Evolutionary conservation across 345 rosid species (phyloP), one percentile per base, ranked within the genome.

Genomic region (Abelmoschus esculentus): DNA sequence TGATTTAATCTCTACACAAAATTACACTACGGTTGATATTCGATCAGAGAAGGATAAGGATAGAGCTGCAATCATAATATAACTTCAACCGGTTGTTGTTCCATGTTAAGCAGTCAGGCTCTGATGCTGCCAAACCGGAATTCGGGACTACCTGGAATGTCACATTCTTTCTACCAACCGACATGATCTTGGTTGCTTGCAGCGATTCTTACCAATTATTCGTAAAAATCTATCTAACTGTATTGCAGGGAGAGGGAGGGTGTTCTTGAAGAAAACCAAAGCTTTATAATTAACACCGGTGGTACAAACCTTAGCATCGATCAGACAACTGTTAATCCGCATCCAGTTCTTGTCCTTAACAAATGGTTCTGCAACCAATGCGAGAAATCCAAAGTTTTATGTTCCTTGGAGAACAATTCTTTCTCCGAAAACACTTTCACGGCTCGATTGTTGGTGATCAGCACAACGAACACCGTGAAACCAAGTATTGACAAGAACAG

Each of bases 11-110:
- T 82, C 79, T 7, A 66, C 86, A 5, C 79, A 72, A 77, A 82
- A 82, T 80, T 74, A 89, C 72, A 4, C 85, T 38, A 59, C 87
- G 92, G 81, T 93, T 0, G 98, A 93, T 71, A 84, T 90, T 67
- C 81, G 26, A 22, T 22, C 26, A 22, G 26, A 22, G 26, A 22
- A 22, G 26, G 26, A 22, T 0, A 22, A 22, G 26, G 26, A 22
- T 22, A 22, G 90, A 67, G 32, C 80, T 75, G 28, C 96, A 88
- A 7, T 76, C 53, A 46, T 69, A 86, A 77, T 93, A 90, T 26
- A 90, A 69, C 52, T 38, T 38, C 12, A 40, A 19, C 70, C 50
- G 80, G 14, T 75, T 22, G 72, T 86, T 88, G 76, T 86, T 83
- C 90, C 93, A 90, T 3, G 62, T 55, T 5, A 32, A 62, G 74